These are phyloP conservation scores for Ascochyta lentis DNA, from an alignment of 2,329 filamentous ascomycete genomes.

Conservation along the genomic window DNA sequence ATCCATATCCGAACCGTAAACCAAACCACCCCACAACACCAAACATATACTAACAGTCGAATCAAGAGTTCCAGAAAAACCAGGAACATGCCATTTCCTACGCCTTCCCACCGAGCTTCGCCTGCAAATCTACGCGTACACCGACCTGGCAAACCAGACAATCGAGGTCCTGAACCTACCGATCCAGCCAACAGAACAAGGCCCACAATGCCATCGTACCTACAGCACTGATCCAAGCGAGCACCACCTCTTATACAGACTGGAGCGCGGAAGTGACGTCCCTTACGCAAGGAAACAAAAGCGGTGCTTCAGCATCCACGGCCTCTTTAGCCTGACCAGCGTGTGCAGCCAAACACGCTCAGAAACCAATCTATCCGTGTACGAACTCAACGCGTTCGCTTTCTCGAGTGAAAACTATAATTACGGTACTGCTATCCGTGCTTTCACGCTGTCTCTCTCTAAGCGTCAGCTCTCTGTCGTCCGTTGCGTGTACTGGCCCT, in stretches of 20 bases:
- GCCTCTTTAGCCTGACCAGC: neutral
- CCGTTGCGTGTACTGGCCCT: neutral
- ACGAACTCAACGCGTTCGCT: slow-evolving; percentile 3
- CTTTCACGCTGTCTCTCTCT: neutral
- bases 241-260: neutral
- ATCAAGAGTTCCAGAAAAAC: neutral
- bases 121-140: slow-evolving; percentile 5
- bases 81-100: neutral
- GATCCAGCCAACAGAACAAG: neutral
- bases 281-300: neutral
- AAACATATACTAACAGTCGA: too few relatives aligned
- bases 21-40: too few relatives aligned
- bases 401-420: slow-evolving; percentile 1
- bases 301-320: slow-evolving; percentile 7
- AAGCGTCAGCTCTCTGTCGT: neutral
- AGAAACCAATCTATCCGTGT: neutral
- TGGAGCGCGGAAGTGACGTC: neutral
- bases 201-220: neutral
- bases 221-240: neutral
- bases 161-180: slow-evolving; percentile 1
- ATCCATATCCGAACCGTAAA: neutral
- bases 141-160: neutral
- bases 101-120: neutral
- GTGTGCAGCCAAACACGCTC: slow-evolving; percentile 2
- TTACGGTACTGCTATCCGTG: neutral